Percentiles rank a stretch among this genome's conserved stretches.
Conservation (phyloP, 495 filamentous ascomycete genomes). For the Daldinia loculata region DNA sequence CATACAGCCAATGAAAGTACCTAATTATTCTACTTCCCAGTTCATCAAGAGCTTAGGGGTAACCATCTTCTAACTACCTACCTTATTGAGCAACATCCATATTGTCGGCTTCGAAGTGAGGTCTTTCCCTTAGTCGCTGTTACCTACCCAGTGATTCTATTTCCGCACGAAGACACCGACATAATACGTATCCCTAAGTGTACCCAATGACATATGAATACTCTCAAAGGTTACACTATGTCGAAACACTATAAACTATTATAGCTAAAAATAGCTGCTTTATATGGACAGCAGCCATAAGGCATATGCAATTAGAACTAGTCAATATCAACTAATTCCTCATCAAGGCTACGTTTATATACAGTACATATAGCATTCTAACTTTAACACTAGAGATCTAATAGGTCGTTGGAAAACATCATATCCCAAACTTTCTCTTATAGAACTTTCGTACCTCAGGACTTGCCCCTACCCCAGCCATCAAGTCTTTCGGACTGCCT, state of each 20-base stretch:
- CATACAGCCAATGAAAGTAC: no score
- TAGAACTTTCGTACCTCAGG: background rate
- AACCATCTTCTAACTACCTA: background rate
- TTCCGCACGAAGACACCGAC: background rate
- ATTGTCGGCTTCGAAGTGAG: background rate
- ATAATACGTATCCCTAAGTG: background rate
- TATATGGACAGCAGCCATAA: background rate
- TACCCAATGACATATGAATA: background rate
- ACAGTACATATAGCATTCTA: background rate
- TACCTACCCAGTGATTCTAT: background rate
- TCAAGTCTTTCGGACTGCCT: background rate
- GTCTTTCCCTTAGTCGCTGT: background rate
- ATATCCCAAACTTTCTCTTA: background rate
- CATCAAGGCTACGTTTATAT: background rate
- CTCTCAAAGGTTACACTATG: background rate
- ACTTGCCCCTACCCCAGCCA: background rate
- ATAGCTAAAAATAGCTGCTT: no score
- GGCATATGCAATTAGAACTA: background rate
- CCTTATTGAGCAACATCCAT: background rate
- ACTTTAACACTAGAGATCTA: background rate
- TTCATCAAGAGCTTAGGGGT: no score
- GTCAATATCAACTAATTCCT: no score
- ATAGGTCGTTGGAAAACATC: background rate
- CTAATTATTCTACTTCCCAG: no score
- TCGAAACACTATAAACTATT: no score